Evolutionary conservation across 2,329 filamentous ascomycete genomes (phyloP), one percentile per base, ranked within the genome.

Genomic region (Chaetomium strumarium): DNA sequence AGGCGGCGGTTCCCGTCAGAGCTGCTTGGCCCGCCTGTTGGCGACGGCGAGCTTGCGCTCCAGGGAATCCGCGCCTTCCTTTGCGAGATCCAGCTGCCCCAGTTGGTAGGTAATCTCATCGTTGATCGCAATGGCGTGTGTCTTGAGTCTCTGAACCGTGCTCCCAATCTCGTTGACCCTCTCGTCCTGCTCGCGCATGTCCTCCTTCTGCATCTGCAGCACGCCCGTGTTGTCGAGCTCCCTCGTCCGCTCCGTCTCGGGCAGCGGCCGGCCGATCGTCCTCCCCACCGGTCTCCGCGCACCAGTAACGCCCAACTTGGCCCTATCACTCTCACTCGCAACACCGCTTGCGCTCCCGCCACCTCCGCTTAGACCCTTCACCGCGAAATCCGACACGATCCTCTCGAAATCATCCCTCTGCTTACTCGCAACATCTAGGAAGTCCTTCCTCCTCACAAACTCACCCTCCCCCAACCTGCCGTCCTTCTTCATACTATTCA

Each of bases 211-310:
- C 55, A 93, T 69, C 66, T 86, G 80, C 56, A 91, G 62, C 16
- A 93, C 83, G 0, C 86, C 88, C 5, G 76, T 68, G 61, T 93
- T 93, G 64, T 90, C 88, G 49, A 89, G 69, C 66, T 92, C 87
- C 12, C 88, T 72, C 40, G 88, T 92, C 56, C 81, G 79, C 53
- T 88, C 84, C 14, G 86, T 91, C 70, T 95, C 88, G 1, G 84
- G 79, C 2, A 85, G 71, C 1, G 86, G 86, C 0, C 79, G 85
- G 1, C 88, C 88, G 0, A 92, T 73, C 3, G 91, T 85, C 39
- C 88, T 75, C 1, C 87, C 81, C 1, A 11, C 62, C 52, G 41
- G 49, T 24, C 63, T 51, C 1, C 63, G 55, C 42, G 71, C 33
- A n/a, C 14, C 12, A 13, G 13, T 14, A 14, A 37, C 34, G 3